Base-by-base conservation (phyloP, 164 flowering plant genomes). In the Euptelea pleiosperma region DNA sequence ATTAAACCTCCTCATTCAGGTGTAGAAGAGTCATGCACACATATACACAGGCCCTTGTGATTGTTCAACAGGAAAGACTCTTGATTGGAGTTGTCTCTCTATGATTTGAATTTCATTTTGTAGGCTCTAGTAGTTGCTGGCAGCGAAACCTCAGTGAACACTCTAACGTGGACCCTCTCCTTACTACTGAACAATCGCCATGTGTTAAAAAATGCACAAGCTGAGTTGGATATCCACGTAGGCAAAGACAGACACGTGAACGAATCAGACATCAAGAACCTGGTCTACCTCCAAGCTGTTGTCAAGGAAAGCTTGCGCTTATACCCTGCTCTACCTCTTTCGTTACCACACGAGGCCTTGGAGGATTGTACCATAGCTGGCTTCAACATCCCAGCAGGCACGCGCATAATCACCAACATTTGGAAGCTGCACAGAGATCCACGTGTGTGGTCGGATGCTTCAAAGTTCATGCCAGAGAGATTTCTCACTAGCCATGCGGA, bases 181-280 rank as follows among this genome's bases (percentile, higher is more conserved):
- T 35, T 70, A 8, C 48, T 79, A 6, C 63, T 73, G 0, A 75
- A 79, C 57, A 59, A 79, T 14, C 68, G 33, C 1, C 16, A 37
- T 1, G 47, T 34, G 0, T 16, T 69, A 30, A 57, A 61, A 6
- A 67, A 61, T 37, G 77, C 60, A 6, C 65, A 71, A 55, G 59
- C 63, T 30, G 81, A 74, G 33, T 14, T 77, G 14, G 76, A 71
- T 24, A 2, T 2, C 14, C 58, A 69, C 10, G 70, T 79, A 2
- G 83, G 75, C 2, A 76, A 19, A 31, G 63, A 65, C 0, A 62
- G 80, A 21, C 55, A 43, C 19, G 74, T 71, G 6, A 55, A 55
- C 4, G 71, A 57, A 42, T 18, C 24, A 10, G 50, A 57, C 26
- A 57, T 57, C 3, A 19, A 6, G 1, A 57, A 57, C 2, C 30